Base-by-base conservation (phyloP, 2,329 filamentous ascomycete species). In the Neopestalotiopsis clavispora region DNA sequence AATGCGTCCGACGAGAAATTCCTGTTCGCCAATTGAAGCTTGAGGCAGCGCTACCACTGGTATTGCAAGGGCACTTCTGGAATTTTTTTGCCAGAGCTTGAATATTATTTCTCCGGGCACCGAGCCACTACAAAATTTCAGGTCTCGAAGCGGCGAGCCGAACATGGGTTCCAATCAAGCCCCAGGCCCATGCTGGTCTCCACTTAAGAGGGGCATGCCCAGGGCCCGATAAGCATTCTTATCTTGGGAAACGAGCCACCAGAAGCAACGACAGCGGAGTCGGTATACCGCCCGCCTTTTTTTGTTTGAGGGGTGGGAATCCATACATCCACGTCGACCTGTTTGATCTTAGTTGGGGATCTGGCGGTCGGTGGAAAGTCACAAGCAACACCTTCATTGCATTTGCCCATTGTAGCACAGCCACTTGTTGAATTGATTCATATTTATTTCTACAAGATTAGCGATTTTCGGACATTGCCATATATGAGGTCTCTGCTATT, bases 61-160 rank as follows among this genome's bases (percentile, higher is more conserved):
- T 34, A 14, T 30, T 42, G 59, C 32, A 52, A 52, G 59, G 40
- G 61, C 61, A 64, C 42, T 10, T 64, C 5, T 12, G 61, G 61
- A 64, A 64, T 64, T 64, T 64, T 64, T 64, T 64, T 64, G 61
- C 61, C 45, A 64, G 38, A 64, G 61, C 61, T 64, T 64, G 61
- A 64, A 45, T n/a, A 64, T 64, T 49, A 45, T 64, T 64, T 64
- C 61, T 64, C 61, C 61, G 61, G 40, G 34, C 14, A 40, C 61
- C 61, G 61, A 64, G 10, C 23, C 61, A 52, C n/a, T 17, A 64
- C 61, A 64, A 40, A 49, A 64, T 23, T 28, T 12, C 57, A n/a
- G 23, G 23, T 28, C 23, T 28, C 23, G 23, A 28, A 28, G 23
- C 23, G 23, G 23, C 23, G 23, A 28, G 23, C 23, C 23, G 23